Evolutionary conservation across 2,329 filamentous ascomycete species (phyloP).

Genomic region (Diaporthe citrichinensis): DNA sequence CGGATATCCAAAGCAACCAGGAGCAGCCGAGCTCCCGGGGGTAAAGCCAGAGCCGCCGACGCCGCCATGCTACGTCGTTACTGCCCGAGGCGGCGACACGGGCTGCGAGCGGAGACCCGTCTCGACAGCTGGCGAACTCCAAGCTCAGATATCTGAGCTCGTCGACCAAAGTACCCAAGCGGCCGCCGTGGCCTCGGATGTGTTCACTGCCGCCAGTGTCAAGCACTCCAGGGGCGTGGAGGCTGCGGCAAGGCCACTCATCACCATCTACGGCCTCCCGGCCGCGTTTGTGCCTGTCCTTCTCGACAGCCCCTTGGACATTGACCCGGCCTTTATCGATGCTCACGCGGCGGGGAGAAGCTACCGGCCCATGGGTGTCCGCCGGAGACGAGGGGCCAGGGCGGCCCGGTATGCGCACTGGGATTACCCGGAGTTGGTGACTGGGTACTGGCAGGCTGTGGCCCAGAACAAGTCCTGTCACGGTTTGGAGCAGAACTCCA

Average conservation of each 20-base stretch:
- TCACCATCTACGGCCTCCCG: slow-evolving; percentile 48
- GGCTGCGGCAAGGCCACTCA: slow-evolving; percentile 38
- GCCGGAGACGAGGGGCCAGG: slow-evolving; percentile 28
- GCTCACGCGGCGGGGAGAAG: slow-evolving; percentile 48
- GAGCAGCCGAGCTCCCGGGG: no score
- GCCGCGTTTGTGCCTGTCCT: slow-evolving; percentile 45
- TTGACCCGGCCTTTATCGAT: slow-evolving; percentile 51
- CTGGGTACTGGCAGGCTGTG: slow-evolving; percentile 25
- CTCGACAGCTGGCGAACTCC: slow-evolving; percentile 41
- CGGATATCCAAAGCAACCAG: neutral
- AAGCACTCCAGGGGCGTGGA: neutral
- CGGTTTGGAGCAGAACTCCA: neutral
- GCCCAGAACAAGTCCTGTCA: neutral
- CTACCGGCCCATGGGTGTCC: slow-evolving; percentile 44
- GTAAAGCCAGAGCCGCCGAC: neutral
- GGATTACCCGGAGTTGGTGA: slow-evolving; percentile 51
- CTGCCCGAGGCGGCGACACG: slow-evolving; percentile 40
- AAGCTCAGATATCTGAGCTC: slow-evolving; percentile 31
- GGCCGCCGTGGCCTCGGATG: neutral
- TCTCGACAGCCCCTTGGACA: slow-evolving; percentile 41
- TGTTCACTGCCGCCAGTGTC: neutral
- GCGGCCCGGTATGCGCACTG: slow-evolving; percentile 43
- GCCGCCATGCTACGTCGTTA: neutral
- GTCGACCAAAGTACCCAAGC: neutral
- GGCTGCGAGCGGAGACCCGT: slow-evolving; percentile 39